Evolutionary conservation across 352 stramenopile genomes (phyloP).

Genomic region (Globisporangium okanoganense): DNA sequence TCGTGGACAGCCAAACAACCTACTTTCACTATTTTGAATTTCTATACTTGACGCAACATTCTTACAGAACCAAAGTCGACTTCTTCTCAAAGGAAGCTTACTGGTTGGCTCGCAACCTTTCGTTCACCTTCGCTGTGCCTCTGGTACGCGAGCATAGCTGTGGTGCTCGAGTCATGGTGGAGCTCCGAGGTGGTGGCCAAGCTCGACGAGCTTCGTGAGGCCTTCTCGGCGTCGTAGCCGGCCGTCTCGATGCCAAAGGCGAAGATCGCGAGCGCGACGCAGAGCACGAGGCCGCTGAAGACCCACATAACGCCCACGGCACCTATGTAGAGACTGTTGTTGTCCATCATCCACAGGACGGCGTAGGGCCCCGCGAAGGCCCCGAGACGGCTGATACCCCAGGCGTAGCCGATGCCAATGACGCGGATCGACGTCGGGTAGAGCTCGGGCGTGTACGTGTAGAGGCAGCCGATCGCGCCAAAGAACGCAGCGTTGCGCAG

Average conservation of each 20-base stretch:
- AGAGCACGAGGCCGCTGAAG: constrained; percentile 15
- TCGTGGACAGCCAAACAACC: too few relatives aligned
- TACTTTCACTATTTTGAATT: too few relatives aligned
- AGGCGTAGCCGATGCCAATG: constrained; percentile 29
- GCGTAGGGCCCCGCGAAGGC: constrained; percentile 21
- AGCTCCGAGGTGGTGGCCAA: not conserved
- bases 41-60: too few relatives aligned
- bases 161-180: not conserved
- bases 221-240: constrained; percentile 1
- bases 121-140: too few relatives aligned
- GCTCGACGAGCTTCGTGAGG: not conserved
- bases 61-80: too few relatives aligned
- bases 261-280: constrained; percentile 11
- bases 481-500: constrained; percentile 7
- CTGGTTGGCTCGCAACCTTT: too few relatives aligned
- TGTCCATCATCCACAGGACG: constrained; percentile 27
- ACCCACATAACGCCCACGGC: not conserved
- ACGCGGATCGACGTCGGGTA: constrained; percentile 36
- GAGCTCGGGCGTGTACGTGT: constrained; percentile 33
- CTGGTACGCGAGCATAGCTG: not conserved
- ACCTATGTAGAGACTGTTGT: constrained; percentile 18
- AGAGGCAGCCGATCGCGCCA: constrained; percentile 25
- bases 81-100: too few relatives aligned
- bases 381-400: constrained; percentile 20
- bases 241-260: constrained; percentile 4